Base-by-base conservation (phyloP, 2,329 filamentous ascomycete genomes). In the Microcyclospora pomicola region DNA sequence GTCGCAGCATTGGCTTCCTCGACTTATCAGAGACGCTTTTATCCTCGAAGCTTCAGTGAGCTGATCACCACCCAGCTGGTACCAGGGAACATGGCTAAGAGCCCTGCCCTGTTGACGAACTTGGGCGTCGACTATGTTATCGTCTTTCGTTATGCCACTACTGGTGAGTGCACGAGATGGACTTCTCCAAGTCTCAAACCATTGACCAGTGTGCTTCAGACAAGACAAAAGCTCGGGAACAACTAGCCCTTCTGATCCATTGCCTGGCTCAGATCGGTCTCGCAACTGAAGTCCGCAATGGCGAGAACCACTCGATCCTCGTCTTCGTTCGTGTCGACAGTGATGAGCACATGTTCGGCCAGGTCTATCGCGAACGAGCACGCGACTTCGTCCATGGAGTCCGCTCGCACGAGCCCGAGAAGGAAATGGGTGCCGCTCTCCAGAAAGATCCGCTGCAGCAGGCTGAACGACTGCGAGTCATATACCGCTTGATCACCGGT, bases 301-400 rank as follows among this genome's bases (percentile, higher is more conserved):
- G 85, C 40, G 76, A 81, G 47, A 72, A 77, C 19, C 69, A 74
- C 39, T 83, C 83, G 2, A 66, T 96, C 30, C 69, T 96, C 34
- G 64, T 96, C 49, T 95, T 94, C 57, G 72, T 87, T 54, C 82
- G 80, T 54, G 75, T 92, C 31, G 77, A 80, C 28, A 86, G 84
- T 15, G 71, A 80, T 44, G 69, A 77, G 49, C 75, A 86, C 46
- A 69, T 98, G 42, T 74, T 73, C 42, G 76, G 78, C 46, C 83
- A 93, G 52, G 73, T 94, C 35, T 92, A 94, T 60, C 76, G 85
- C 47, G 51, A 15, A 41, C 82, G 91, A 46, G 78, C 95, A 13
- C 82, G 86, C 56, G 91, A 96, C 62, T 98, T 87, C 85, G 75
- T 96, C 27, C 81, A 91, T 56, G 86, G 87, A 37, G 80, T 95